Conservation (phyloP, 1,284 basidiomycete species). For the Pisolithus thermaeus region DNA sequence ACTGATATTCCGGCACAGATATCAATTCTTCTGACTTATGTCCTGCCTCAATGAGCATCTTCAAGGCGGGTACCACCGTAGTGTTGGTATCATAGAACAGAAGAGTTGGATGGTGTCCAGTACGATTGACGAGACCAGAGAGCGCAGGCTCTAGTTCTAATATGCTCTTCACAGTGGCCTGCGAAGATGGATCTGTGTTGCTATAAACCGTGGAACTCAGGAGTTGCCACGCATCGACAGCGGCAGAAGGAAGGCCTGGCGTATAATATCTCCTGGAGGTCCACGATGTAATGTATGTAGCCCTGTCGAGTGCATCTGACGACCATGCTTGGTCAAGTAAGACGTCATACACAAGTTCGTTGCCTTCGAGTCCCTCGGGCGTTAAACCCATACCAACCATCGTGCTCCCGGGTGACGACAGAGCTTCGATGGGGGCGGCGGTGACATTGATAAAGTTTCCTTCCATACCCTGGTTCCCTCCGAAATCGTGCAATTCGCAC, state of each 20-base stretch:
- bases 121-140: conserved; percentile 31
- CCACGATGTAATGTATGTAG: too few relatives aligned
- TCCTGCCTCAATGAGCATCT: conserved; percentile 29
- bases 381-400: too few relatives aligned
- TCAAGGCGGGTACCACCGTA: conserved; percentile 27
- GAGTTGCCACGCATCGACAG: conserved; percentile 33
- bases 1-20: conserved; percentile 31
- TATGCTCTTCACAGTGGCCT: conserved; percentile 39
- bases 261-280: too few relatives aligned
- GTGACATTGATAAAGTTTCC: conserved; percentile 32
- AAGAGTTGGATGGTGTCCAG: conserved; percentile 30
- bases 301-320: too few relatives aligned
- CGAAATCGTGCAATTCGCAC: conserved; percentile 40
- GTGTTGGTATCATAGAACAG: conserved; percentile 37
- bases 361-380: too few relatives aligned
- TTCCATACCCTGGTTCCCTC: conserved; percentile 40
- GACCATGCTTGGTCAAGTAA: too few relatives aligned
- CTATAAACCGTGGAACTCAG: conserved; percentile 37
- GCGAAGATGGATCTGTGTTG: conserved; percentile 28
- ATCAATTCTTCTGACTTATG: conserved; percentile 16
- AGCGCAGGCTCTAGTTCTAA: conserved; percentile 32
- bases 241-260: conserved; percentile 13
- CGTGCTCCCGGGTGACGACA: too few relatives aligned
- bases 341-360: too few relatives aligned
- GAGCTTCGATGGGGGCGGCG: too few relatives aligned